Evolutionary conservation across 2,329 filamentous ascomycete genomes (phyloP).

Genomic region (Ceratocystis harringtonii): DNA sequence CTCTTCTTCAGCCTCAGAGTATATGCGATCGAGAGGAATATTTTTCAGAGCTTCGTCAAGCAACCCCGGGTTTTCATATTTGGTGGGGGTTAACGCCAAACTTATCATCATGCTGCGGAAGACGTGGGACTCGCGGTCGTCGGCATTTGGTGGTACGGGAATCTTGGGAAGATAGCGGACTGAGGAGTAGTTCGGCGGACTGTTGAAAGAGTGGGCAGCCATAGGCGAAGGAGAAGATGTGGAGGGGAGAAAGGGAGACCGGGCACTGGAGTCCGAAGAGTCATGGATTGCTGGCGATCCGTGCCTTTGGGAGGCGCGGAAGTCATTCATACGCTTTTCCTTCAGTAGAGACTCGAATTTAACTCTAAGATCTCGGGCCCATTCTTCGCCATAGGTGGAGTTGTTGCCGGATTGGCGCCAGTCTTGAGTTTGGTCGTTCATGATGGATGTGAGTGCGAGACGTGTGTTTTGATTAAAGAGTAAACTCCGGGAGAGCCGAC

Average conservation of each 20-base stretch:
- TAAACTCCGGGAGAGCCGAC: not conserved
- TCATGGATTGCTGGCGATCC: constrained; percentile 34
- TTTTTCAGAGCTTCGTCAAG: constrained; percentile 79
- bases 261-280: constrained; percentile 20
- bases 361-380: constrained; percentile 63
- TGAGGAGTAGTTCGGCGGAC: constrained; percentile 34
- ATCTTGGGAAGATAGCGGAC: constrained; percentile 38
- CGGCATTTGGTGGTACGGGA: constrained; percentile 54
- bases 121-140: constrained; percentile 53
- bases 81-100: constrained; percentile 73
- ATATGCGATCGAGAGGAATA: constrained; percentile 81
- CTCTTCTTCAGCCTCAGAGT: constrained; percentile 88
- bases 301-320: constrained; percentile 40
- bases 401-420: constrained; percentile 17
- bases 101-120: constrained; percentile 73
- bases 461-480: constrained; percentile 8
- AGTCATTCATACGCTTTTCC: constrained; percentile 72
- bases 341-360: constrained; percentile 79
- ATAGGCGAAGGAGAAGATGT: constrained; percentile 30
- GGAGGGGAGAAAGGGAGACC: constrained; percentile 31
- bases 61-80: constrained; percentile 91
- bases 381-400: constrained; percentile 49
- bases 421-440: constrained; percentile 11
- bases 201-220: constrained; percentile 27
- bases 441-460: constrained; percentile 4